A percentile compares a stretch with the other conserved stretches of the same genome.
Evolutionary conservation across 2,329 filamentous ascomycete species (phyloP).

Genomic region (Pseudocercospora fuligena): DNA sequence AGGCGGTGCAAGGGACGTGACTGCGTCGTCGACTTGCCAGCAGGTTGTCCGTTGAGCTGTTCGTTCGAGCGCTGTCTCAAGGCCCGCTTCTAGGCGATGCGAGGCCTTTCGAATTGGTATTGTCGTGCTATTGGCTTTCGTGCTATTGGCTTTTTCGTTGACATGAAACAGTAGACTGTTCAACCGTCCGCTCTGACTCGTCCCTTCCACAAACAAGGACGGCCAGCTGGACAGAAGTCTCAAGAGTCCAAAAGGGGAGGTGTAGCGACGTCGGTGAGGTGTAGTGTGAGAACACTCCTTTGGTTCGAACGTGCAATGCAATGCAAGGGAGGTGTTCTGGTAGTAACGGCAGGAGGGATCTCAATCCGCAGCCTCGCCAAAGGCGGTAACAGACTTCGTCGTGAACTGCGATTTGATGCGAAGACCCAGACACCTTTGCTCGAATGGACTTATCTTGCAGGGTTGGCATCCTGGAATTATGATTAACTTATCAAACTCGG

Average conservation of each 20-base stretch:
- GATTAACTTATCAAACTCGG: no score
- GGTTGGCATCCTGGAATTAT: no score
- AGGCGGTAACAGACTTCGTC: no score
- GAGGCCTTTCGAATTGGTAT: slow-evolving; percentile 83
- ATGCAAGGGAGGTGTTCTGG: no score
- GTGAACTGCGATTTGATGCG: no score
- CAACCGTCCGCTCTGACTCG: slow-evolving; percentile 36
- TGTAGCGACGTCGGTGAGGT: slow-evolving; percentile 19
- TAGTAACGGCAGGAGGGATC: no score
- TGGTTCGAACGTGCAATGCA: no score
- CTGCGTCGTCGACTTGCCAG: slow-evolving; percentile 43
- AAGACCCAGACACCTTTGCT: no score
- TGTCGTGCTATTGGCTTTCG: slow-evolving; percentile 53
- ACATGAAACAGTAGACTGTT: slow-evolving; percentile 46
- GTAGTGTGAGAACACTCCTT: not conserved
- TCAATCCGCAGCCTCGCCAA: no score
- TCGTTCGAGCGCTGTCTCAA: slow-evolving; percentile 53
- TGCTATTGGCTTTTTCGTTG: slow-evolving; percentile 51
- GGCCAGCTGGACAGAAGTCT: slow-evolving; percentile 38
- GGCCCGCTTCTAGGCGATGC: slow-evolving; percentile 77
- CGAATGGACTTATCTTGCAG: no score
- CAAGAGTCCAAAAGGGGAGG: slow-evolving; percentile 19
- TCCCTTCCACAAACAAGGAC: slow-evolving; percentile 27
- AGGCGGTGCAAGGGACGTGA: slow-evolving; percentile 47
- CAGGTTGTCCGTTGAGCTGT: slow-evolving; percentile 49